Base-by-base conservation (phyloP, 75 land plant species). In the Cupressus sempervirens region DNA sequence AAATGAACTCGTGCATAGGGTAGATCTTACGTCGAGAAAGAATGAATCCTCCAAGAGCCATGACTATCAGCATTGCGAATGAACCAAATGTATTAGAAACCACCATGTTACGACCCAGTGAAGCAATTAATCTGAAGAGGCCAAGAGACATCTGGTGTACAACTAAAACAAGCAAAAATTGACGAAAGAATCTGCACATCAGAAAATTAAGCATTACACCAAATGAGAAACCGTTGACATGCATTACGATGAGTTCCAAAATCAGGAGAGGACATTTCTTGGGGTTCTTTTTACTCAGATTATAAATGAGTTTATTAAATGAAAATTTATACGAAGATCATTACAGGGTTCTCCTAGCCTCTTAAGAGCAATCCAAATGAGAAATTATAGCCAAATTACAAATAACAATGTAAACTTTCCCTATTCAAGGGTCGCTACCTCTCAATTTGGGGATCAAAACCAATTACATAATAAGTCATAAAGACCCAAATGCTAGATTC, bases 401-500 rank as follows among this genome's bases (percentile, higher is more conserved):
- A 2, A 32, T 1, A 30, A 32, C 74, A 72, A 72, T 72, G 13
- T 23, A 13, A 13, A 23, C 15, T 72, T 23, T 29, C 13, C 32
- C 11, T 14, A n/a, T 45, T 30, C 29, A 40, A 23, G 7, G 13
- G 30, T 45, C 45, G 29, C 86, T 80, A 95, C 96, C 95, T 89
- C 84, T 81, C 87, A 23, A 86, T 84, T 84, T 86, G 83, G 45
- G 96, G 90, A 83, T 93, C 94, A 67, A 86, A 96, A 18, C 96
- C 98, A 36, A 94, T 90, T 30, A 86, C 92, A 87, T 94, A 96
- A 76, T 96, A 96, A 15, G 93, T 92, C 58, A 90, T 81, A 85
- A 80, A 58, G 8, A 92, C 92, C 91, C 92, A 96, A 68, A 94
- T 76, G 23, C 85, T 91, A 80, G 91, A 89, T 89, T 94, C 96